Conservation (phyloP, 139 green algal genomes). For the Coelastrella sp. region DNA sequence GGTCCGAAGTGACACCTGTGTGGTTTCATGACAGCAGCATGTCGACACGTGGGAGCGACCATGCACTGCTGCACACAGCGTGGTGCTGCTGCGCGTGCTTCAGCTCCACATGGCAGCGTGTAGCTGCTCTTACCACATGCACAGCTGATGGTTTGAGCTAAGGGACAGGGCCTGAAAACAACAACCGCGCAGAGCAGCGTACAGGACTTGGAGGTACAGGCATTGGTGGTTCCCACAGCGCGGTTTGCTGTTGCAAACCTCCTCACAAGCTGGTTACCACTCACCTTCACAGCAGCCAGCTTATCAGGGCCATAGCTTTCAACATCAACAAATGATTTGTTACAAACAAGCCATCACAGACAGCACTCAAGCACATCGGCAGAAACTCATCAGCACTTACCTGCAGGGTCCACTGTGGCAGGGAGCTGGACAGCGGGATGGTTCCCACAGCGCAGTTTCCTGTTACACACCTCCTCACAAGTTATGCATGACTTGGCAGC, state of each 20-base stretch:
- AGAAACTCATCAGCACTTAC: background rate
- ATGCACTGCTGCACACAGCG: constrained; percentile 71
- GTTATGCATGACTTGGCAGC: constrained; percentile 80
- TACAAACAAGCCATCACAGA: no score
- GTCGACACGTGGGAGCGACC: constrained; percentile 73
- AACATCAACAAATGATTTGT: background rate
- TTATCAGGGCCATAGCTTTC: background rate
- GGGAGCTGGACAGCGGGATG: constrained; percentile 83
- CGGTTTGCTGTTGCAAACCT: constrained; percentile 81
- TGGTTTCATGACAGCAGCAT: constrained; percentile 54
- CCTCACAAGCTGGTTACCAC: constrained; percentile 85
- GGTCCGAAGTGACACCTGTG: constrained; percentile 89
- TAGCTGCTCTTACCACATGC: constrained; percentile 75
- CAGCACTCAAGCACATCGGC: no score
- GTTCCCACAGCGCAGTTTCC: constrained; percentile 84
- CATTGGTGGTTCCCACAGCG: constrained; percentile 89
- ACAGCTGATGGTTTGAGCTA: constrained; percentile 77
- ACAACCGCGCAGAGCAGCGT: no score
- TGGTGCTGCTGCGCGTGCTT: constrained; percentile 71
- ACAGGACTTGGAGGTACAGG: constrained; percentile 10
- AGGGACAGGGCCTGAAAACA: constrained; percentile 79
- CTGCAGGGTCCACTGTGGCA: constrained; percentile 85
- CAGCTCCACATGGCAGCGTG: constrained; percentile 82
- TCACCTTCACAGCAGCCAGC: constrained; percentile 86
- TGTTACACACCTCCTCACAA: constrained; percentile 86